Evolutionary conservation across 352 stramenopile genomes (phyloP).

Genomic region (Globisporangium nunn): DNA sequence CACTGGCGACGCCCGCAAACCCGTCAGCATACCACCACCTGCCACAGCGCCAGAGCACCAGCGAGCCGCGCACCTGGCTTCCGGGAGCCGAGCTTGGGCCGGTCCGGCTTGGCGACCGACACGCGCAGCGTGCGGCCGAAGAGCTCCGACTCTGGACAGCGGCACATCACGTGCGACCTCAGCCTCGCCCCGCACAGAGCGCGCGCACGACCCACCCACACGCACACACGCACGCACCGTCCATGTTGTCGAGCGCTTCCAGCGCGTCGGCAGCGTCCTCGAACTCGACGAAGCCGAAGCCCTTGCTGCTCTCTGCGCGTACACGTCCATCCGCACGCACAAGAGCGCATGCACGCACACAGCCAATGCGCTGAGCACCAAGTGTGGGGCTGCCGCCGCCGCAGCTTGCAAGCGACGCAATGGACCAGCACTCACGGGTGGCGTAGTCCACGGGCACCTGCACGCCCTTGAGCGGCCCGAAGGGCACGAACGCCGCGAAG

Average conservation of each 20-base stretch:
- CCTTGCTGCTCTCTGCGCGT: constrained; percentile 66
- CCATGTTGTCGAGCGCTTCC: constrained; percentile 95
- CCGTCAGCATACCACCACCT: no score
- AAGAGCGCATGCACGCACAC: background rate
- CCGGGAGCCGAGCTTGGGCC: constrained; percentile 60
- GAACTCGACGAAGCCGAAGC: constrained; percentile 94
- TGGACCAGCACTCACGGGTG: constrained; percentile 36
- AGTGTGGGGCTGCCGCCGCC: no score
- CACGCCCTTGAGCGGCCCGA: constrained; percentile 72
- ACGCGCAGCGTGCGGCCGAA: constrained; percentile 89
- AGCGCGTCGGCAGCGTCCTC: constrained; percentile 83
- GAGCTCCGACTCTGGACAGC: constrained; percentile 78
- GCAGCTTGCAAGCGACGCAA: no score
- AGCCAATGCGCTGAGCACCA: no score
- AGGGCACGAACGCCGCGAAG: constrained; percentile 80
- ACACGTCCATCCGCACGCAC: background rate
- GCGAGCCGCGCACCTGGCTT: constrained; percentile 49
- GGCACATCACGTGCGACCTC: no score
- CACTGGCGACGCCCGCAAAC: constrained; percentile 19
- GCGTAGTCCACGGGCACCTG: constrained; percentile 69
- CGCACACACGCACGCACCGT: constrained; percentile 39
- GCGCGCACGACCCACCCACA: background rate
- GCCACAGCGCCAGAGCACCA: no score
- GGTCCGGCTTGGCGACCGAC: constrained; percentile 85
- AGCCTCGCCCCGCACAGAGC: no score